Percentiles rank a stretch among this genome's conserved stretches.
These are phyloP conservation scores for Acidiella bohemica DNA, from an alignment of 495 filamentous ascomycete genomes.

Conservation along the genomic window DNA sequence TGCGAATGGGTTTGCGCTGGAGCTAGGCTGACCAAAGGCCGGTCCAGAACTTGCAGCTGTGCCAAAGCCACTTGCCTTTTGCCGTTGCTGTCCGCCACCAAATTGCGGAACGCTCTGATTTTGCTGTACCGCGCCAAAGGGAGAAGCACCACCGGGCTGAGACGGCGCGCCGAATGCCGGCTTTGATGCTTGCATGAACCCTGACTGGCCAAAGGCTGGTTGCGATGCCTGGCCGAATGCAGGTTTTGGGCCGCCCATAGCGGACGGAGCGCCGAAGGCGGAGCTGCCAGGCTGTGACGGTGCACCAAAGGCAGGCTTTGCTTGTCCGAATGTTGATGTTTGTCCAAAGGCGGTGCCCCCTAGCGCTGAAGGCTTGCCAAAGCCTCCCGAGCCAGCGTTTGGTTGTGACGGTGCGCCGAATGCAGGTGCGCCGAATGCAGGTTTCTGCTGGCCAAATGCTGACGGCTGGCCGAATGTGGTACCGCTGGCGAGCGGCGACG, in stretches of 20 bases:
- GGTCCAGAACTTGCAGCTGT: conserved; percentile 1
- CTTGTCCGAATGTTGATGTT: no score
- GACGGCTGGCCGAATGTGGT: conserved; percentile 5
- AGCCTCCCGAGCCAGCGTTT: no score
- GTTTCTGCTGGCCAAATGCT: conserved; percentile 21
- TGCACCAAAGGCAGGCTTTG: conserved; percentile 5
- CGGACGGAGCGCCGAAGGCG: conserved; percentile 5
- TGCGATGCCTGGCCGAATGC: conserved; percentile 15
- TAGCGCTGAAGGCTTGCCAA: no score
- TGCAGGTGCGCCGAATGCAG: conserved; percentile 1
- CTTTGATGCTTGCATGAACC: conserved; percentile 9
- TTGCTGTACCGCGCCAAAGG: not conserved
- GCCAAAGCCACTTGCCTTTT: conserved; percentile 3
- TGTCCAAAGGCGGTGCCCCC: no score
- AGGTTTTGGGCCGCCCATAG: conserved; percentile 1
- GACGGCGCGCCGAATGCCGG: conserved; percentile 5
- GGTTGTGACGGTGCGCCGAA: conserved; percentile 8
- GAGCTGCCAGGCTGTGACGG: not conserved
- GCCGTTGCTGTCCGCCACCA: not conserved
- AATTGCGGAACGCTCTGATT: not conserved
- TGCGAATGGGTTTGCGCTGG: conserved; percentile 1
- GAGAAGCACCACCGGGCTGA: not conserved
- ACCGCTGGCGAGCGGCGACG: conserved; percentile 1
- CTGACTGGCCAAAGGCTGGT: conserved; percentile 10
- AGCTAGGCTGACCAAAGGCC: conserved; percentile 12